These are phyloP conservation scores for Glebionis coronaria DNA, from an alignment of 129 eudicot genomes.

Conservation along the genomic window DNA sequence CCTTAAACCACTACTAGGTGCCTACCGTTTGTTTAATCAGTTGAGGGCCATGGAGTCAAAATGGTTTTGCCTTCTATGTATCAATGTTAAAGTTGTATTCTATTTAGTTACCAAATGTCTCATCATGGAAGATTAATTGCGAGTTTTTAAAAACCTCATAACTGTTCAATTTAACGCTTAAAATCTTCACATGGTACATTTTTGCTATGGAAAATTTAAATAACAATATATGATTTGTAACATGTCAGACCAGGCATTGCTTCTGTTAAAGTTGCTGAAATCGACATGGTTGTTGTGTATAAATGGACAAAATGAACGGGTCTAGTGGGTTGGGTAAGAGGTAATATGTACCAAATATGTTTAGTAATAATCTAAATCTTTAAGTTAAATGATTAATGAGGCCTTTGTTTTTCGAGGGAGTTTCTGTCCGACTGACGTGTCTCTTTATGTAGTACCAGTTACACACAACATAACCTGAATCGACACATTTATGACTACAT, in stretches of 20 bases:
- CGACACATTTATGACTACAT: not conserved
- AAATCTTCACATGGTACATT: not conserved
- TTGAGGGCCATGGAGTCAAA: constrained; percentile 59
- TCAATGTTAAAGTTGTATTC: constrained; percentile 14
- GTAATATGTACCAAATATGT: no score
- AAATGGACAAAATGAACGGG: not conserved
- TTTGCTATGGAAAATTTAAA: not conserved
- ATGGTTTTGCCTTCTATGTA: constrained; percentile 81
- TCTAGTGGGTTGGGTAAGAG: not conserved
- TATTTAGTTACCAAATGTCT: constrained; percentile 51
- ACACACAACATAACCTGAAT: not conserved
- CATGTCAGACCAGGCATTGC: constrained; percentile 77
- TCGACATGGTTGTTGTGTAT: constrained; percentile 73
- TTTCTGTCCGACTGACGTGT: not conserved
- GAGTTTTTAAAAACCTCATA: constrained; percentile 29
- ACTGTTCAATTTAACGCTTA: not conserved
- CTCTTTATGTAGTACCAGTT: not conserved
- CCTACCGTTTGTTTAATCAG: constrained; percentile 81
- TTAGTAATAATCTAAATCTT: not conserved
- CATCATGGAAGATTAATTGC: constrained; percentile 91
- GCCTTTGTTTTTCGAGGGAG: not conserved
- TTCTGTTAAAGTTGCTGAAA: constrained; percentile 95
- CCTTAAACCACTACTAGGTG: constrained; percentile 86
- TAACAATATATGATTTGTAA: constrained; percentile 15
- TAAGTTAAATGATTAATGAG: not conserved